Base-by-base conservation (phyloP, 176 grass and related monocot species). In the Ananas comosus region DNA sequence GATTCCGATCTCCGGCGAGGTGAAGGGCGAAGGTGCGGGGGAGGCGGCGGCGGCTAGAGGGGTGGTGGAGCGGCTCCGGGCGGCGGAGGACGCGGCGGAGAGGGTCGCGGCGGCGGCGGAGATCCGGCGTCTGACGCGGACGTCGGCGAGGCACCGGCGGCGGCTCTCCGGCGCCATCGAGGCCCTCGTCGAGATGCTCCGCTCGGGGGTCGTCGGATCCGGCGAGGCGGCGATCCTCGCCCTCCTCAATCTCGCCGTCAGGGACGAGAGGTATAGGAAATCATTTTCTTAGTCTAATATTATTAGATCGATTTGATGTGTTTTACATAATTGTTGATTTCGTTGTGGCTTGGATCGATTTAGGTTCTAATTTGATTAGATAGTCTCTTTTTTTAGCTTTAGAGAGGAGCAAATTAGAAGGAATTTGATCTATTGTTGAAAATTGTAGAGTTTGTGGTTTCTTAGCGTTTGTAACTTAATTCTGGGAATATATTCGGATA, bases 231-330 rank as follows among this genome's bases (percentile, higher is more conserved):
- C 80, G 61, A 88, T 96, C 42, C 85, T 96, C 56, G 88, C 91
- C 50, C 85, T 96, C 52, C 88, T 96, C 74, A 96, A 96, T 84
- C 91, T 96, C 74, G 91, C 91, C 58, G 88, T 96, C 73, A 70
- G 66, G 61, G 88, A 96, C 73, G 82, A 96, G 67, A 91, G 88
- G 91, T 96, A 49, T 12, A 52, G 2, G 12, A 3, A 28, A 28
- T 22, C 50, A 50, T 22, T 0, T 27, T 51, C 5, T 18, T 54
- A 1, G 10, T 48, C 21, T 0, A 11, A 13, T 53, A 63, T 25
- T 27, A 58, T 8, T 6, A 57, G 53, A 6, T 42, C 5, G 33
- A 42, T 42, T 42, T 42, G 33, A 42, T 42, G 33, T 42, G 33
- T 42, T 42, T 42, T 42, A 42, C 33, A 42, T 42, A 42, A 42